phyloP scores from a whole-genome alignment of 2,329 filamentous ascomycete species.

The Alternaria incomplexa region DNA sequence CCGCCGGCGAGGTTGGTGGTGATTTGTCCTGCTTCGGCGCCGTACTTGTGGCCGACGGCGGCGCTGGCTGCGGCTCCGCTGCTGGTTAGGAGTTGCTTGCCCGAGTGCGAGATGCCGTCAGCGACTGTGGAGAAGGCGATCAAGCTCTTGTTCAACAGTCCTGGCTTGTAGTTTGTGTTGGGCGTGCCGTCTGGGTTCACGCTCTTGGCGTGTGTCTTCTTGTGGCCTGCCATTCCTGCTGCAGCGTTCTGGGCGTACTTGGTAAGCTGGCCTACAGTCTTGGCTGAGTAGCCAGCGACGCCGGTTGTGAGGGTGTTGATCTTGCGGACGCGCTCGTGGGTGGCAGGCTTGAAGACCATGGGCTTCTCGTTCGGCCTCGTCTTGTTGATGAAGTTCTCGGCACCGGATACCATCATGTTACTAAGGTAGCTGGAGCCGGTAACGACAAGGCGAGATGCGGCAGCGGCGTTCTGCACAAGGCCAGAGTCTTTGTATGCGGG shows the following conservation, averaged over 20 bases:
- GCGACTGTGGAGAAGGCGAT: slow-evolving; percentile 96
- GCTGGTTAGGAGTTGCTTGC: slow-evolving; percentile 76
- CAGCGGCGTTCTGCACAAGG: slow-evolving; percentile 84
- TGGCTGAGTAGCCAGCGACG: slow-evolving; percentile 79
- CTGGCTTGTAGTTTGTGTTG: slow-evolving; percentile 76
- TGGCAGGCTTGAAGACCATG: slow-evolving; percentile 84
- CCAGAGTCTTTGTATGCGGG: slow-evolving; percentile 90
- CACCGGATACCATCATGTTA: slow-evolving; percentile 76
- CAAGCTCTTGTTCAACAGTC: slow-evolving; percentile 90
- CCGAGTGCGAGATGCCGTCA: slow-evolving; percentile 89
- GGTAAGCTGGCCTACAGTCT: slow-evolving; percentile 84
- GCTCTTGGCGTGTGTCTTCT: slow-evolving; percentile 63
- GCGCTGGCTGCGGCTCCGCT: slow-evolving; percentile 80
- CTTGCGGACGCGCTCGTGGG: slow-evolving; percentile 83
- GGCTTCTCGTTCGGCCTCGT: slow-evolving; percentile 80
- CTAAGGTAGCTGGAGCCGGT: slow-evolving; percentile 82
- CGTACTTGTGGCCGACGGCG: slow-evolving; percentile 89
- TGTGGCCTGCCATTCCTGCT: slow-evolving; percentile 72
- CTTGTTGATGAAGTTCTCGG: slow-evolving; percentile 79
- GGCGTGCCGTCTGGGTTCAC: slow-evolving; percentile 74
- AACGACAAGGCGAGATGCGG: slow-evolving; percentile 89
- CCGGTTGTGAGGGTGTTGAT: slow-evolving; percentile 85
- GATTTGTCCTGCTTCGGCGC: slow-evolving; percentile 80
- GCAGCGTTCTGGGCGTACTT: slow-evolving; percentile 90
- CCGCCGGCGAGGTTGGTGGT: slow-evolving; percentile 79